These are phyloP conservation scores for Sedum album DNA, from an alignment of 164 flowering plant species.

Conservation along the genomic window DNA sequence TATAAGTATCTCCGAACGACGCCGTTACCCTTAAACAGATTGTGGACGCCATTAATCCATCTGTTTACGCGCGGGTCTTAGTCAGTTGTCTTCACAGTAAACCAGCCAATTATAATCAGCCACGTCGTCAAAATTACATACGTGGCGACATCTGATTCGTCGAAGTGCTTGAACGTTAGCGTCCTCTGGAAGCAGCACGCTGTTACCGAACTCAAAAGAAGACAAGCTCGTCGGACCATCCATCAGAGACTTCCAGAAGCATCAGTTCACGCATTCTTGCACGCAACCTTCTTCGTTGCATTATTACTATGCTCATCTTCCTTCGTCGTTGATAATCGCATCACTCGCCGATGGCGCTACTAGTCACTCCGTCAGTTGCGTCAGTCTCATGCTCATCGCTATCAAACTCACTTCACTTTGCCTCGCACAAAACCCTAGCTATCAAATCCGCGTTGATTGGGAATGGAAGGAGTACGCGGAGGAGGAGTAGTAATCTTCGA, in stretches of 20 bases:
- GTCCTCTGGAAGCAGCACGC: background rate
- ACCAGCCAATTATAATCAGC: background rate
- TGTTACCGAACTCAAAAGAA: background rate
- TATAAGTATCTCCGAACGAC: no score
- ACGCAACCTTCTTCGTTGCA: conserved; percentile 15
- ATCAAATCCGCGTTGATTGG: background rate
- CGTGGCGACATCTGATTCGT: background rate
- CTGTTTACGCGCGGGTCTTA: background rate
- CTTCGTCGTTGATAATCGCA: background rate
- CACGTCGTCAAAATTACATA: background rate
- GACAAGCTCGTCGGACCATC: background rate
- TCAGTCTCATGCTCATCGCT: no score
- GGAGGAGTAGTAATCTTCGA: conserved; percentile 13
- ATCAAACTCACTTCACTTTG: no score
- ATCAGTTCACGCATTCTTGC: conserved; percentile 13
- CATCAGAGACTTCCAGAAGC: conserved; percentile 3
- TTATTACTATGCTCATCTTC: background rate
- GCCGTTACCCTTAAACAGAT: background rate
- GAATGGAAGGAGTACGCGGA: no score
- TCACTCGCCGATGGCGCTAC: background rate
- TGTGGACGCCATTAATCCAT: background rate
- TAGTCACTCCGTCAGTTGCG: conserved; percentile 14
- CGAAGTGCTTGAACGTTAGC: background rate
- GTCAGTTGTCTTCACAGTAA: background rate
- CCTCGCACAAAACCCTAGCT: conserved; percentile 11